Conservation (phyloP, 768 basidiomycete genomes). For the Macrocybe gigantea region DNA sequence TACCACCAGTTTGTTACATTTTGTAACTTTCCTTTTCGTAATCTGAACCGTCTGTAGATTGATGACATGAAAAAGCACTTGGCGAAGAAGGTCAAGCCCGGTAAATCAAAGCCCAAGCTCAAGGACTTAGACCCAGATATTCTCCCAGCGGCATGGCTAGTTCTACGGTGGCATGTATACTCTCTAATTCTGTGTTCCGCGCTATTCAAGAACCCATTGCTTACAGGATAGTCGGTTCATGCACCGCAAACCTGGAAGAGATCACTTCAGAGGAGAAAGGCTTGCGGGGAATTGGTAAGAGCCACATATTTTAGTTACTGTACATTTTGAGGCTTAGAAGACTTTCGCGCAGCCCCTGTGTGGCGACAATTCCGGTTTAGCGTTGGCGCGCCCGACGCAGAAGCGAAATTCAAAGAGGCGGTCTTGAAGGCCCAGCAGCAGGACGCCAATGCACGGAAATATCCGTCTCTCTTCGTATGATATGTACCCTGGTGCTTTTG, state of each 20-base stretch:
- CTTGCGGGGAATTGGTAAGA: conserved; percentile 47
- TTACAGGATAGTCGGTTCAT: conserved; percentile 62
- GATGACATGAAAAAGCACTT: conserved; percentile 57
- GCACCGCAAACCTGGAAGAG: conserved; percentile 66
- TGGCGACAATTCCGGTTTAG: conserved; percentile 68
- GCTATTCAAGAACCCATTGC: not conserved
- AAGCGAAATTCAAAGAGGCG: conserved; percentile 53
- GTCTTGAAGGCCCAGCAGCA: conserved; percentile 30
- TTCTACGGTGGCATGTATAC: conserved; percentile 50
- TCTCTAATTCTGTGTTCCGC: not conserved
- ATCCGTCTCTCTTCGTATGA: conserved; percentile 42
- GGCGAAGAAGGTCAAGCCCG: conserved; percentile 39
- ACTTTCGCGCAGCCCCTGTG: conserved; percentile 24
- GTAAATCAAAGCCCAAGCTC: conserved; percentile 48
- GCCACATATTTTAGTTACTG: not conserved
- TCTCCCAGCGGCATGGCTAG: conserved; percentile 57
- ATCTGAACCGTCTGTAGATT: conserved; percentile 28
- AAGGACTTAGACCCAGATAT: conserved; percentile 44
- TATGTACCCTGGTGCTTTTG: too few species aligned
- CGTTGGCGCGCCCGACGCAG: conserved; percentile 67
- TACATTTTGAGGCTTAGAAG: not conserved
- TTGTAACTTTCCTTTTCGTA: not conserved
- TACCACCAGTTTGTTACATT: conserved; percentile 39
- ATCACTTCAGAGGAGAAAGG: conserved; percentile 48
- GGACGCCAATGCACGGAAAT: conserved; percentile 34